Conservation (phyloP, 371 early-diverging fungal genomes). For the Syncephalastrum monosporum region DNA sequence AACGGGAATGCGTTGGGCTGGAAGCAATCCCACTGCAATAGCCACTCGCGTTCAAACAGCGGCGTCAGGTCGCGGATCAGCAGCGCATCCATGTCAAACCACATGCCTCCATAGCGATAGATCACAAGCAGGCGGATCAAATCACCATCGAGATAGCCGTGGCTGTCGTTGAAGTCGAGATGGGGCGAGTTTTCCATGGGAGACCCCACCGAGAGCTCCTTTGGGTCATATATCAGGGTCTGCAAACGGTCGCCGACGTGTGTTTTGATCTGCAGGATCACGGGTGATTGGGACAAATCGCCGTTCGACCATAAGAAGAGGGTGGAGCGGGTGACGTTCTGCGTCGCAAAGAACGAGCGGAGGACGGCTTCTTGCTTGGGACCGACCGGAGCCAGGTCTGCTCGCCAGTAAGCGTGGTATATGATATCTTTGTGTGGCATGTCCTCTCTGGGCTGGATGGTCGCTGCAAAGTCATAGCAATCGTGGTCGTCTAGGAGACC, state of each 20-base stretch:
- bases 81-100: slow-evolving; percentile 59
- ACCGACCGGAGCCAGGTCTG: slow-evolving; percentile 47
- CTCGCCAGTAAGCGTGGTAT: slow-evolving; percentile 56
- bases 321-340: slow-evolving; percentile 31
- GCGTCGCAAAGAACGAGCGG: slow-evolving; percentile 53
- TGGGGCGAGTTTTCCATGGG: slow-evolving; percentile 49
- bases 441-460: slow-evolving; percentile 24
- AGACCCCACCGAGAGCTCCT: slow-evolving; percentile 39
- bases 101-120: slow-evolving; percentile 55
- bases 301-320: slow-evolving; percentile 55
- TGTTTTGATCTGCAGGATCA: slow-evolving; percentile 33
- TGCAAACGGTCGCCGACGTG: slow-evolving; percentile 41
- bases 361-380: slow-evolving; percentile 48
- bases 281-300: slow-evolving; percentile 32
- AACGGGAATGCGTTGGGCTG: slow-evolving; percentile 52
- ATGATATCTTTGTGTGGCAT: slow-evolving; percentile 11
- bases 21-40: slow-evolving; percentile 57
- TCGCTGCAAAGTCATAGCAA: slow-evolving; percentile 53
- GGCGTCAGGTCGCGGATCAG: slow-evolving; percentile 54
- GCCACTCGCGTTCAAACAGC: slow-evolving; percentile 51
- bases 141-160: slow-evolving; percentile 55
- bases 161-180: slow-evolving; percentile 40
- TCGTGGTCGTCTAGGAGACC: slow-evolving; percentile 47
- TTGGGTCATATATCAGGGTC: slow-evolving; percentile 30
- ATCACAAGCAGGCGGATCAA: slow-evolving; percentile 47